Percentiles rank a stretch among this genome's conserved stretches.
phyloP scores from a whole-genome alignment of 345 rosid genomes.

The Lepidium sativum region DNA sequence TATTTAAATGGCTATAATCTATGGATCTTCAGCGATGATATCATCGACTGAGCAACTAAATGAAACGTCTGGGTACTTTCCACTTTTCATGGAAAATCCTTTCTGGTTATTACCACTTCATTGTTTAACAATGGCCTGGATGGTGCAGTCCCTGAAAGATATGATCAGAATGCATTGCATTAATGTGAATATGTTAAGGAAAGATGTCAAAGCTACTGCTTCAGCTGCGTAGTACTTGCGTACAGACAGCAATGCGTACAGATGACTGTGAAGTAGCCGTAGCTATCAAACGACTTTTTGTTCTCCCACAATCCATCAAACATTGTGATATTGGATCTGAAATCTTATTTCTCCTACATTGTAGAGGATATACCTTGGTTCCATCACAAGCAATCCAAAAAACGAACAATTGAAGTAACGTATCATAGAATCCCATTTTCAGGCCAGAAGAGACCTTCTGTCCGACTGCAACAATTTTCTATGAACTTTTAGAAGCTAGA shows the following conservation, averaged over 20 bases:
- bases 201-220: not conserved
- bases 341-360: not conserved
- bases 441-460: slow-evolving; percentile 25
- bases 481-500: not conserved
- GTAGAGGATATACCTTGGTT: not conserved
- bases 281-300: slow-evolving; percentile 4
- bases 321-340: not conserved
- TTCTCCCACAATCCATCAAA: slow-evolving; percentile 7
- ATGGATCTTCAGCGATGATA: too few species aligned
- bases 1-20: too few species aligned
- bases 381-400: not conserved
- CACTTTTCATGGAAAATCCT: too few species aligned
- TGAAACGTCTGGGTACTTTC: too few species aligned
- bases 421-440: slow-evolving; percentile 6
- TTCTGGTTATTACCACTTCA: too few species aligned
- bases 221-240: not conserved
- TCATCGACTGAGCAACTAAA: too few species aligned
- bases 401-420: slow-evolving; percentile 32
- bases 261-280: slow-evolving; percentile 5
- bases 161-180: slow-evolving; percentile 4
- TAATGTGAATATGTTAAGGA: not conserved
- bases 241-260: not conserved
- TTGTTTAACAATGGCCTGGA: too few species aligned
- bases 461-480: slow-evolving; percentile 18
- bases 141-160: not conserved